Evolutionary conservation across 2,329 filamentous ascomycete genomes (phyloP).

Genomic region (Fusarium siculi): DNA sequence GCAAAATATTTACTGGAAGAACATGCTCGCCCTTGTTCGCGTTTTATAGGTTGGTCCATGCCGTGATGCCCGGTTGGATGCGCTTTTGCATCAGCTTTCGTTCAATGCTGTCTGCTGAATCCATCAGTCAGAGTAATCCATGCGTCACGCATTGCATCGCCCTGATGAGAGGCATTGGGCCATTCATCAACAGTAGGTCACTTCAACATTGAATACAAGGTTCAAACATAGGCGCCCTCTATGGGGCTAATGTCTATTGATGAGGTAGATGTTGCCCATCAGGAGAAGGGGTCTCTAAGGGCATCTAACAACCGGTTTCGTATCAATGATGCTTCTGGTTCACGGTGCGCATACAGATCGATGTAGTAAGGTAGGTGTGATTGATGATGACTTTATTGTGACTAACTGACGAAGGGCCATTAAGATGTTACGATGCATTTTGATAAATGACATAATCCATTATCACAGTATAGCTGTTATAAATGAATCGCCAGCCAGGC

Average conservation of each 20-base stretch:
- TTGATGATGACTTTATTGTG: neutral
- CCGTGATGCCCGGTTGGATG: neutral
- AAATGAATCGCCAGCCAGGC: accelerated
- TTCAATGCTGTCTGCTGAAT: neutral
- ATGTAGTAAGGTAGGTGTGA: neutral
- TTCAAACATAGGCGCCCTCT: no score
- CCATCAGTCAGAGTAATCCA: no score
- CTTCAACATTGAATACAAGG: neutral
- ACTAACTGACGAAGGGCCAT: neutral
- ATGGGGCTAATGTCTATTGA: no score
- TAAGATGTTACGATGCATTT: accelerated
- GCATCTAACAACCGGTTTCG: no score
- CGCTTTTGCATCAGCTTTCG: neutral
- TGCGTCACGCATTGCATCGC: neutral
- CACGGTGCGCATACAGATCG: neutral
- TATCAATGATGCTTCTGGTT: accelerated
- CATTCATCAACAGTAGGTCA: no score
- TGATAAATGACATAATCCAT: neutral
- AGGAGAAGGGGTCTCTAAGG: neutral
- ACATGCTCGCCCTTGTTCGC: neutral
- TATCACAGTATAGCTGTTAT: neutral
- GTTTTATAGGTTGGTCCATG: neutral
- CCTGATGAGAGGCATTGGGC: neutral
- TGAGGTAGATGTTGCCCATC: neutral
- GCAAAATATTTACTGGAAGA: no score